These are phyloP conservation scores for Plasmodium yoelii DNA, from an alignment of 169 alveolate species.

Conservation along the genomic window DNA sequence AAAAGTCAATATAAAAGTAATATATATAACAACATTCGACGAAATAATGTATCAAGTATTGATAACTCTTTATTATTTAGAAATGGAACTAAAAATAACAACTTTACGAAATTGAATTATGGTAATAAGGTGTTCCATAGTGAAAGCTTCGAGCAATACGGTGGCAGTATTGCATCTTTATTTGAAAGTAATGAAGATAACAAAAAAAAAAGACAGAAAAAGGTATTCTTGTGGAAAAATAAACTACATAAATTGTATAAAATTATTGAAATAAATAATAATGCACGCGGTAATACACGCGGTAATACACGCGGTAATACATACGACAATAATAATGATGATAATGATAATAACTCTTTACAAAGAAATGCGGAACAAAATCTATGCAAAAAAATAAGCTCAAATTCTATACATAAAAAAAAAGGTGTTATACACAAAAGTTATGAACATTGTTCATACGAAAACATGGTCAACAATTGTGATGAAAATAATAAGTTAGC, in stretches of 20 bases:
- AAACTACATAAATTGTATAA: constrained; percentile 44
- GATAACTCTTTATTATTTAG: too few relatives aligned
- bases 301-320: too few relatives aligned
- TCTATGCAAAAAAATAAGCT: too few relatives aligned
- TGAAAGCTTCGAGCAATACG: not conserved
- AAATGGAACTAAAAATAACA: too few relatives aligned
- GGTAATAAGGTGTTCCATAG: not conserved
- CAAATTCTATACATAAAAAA: not conserved
- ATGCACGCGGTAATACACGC: too few relatives aligned
- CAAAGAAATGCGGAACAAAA: not conserved
- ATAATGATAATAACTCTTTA: too few relatives aligned
- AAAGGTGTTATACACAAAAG: not conserved
- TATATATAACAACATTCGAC: too few relatives aligned
- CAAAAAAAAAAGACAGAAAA: not conserved
- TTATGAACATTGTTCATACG: not conserved
- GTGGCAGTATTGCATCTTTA: not conserved
- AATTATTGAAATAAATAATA: constrained; percentile 51
- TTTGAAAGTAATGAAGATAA: not conserved
- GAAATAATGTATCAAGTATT: too few relatives aligned
- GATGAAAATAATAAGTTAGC: constrained; percentile 51
- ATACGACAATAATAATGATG: too few relatives aligned
- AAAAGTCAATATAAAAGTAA: not conserved
- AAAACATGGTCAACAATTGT: too few relatives aligned
- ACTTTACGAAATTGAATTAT: not conserved
- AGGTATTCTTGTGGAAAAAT: constrained; percentile 31